Conservation (phyloP, 768 basidiomycete species). For the Amanita subjunquillea region DNA sequence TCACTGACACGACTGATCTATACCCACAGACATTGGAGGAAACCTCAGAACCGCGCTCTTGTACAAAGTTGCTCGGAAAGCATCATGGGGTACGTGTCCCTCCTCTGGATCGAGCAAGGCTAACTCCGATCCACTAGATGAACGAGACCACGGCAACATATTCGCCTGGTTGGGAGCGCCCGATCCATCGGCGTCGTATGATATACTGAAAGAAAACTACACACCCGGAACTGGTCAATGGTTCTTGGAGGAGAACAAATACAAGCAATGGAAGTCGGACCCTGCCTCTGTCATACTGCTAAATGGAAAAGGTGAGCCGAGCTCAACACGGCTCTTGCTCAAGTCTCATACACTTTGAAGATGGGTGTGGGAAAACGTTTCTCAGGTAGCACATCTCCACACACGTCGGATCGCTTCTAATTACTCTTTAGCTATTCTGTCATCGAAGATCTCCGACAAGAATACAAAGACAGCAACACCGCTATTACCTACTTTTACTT, state of each 20-base stretch:
- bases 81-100: background rate
- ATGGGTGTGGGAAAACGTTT: background rate
- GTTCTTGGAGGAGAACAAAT: background rate
- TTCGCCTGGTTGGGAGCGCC: background rate
- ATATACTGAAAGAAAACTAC: background rate
- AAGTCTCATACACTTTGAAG: background rate
- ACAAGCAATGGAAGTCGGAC: background rate
- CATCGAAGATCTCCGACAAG: background rate
- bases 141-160: background rate
- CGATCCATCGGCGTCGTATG: background rate
- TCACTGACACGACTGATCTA: background rate
- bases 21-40: background rate
- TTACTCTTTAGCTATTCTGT: background rate
- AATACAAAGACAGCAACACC: background rate
- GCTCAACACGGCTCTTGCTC: background rate
- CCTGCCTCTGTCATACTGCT: background rate
- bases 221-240: background rate
- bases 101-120: background rate
- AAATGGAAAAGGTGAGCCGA: background rate
- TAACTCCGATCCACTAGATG: background rate
- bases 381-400: background rate
- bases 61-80: background rate
- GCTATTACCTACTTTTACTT: background rate
- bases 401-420: no score
- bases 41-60: background rate